A percentile compares a stretch with the other conserved stretches of the same genome.
Evolutionary conservation across 306 rosid species (phyloP).

Genomic region (Quercus parvula): DNA sequence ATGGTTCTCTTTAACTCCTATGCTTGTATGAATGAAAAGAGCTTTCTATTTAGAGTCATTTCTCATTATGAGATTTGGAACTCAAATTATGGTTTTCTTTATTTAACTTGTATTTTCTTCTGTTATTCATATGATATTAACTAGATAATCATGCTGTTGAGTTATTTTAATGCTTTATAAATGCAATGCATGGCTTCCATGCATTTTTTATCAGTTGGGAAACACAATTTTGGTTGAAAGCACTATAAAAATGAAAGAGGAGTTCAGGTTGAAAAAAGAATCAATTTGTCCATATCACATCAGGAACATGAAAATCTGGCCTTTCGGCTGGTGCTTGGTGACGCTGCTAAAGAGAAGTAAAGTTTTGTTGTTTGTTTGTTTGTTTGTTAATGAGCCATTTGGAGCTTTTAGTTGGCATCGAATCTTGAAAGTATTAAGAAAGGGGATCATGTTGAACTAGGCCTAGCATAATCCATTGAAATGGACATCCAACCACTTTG

Average conservation of each 20-base stretch:
- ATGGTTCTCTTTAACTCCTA: constrained; percentile 35
- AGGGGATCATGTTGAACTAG: constrained; percentile 15
- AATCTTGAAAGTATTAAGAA: not conserved
- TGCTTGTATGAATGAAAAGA: constrained; percentile 47
- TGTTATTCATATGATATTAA: not conserved
- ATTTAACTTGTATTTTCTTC: not conserved
- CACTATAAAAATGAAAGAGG: no score
- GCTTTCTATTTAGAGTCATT: constrained; percentile 24
- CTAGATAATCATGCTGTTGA: not conserved
- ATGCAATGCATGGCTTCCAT: not conserved
- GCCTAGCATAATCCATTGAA: constrained; percentile 13
- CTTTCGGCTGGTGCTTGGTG: no score
- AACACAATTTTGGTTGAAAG: not conserved
- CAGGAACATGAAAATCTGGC: no score
- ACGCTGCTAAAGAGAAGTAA: no score
- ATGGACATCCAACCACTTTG: constrained; percentile 24
- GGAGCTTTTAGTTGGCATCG: not conserved
- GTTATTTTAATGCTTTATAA: not conserved
- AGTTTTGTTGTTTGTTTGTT: no score
- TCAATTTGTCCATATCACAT: no score
- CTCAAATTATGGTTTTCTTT: not conserved
- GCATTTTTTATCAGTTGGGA: not conserved
- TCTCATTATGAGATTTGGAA: not conserved
- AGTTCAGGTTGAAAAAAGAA: no score
- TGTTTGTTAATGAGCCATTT: no score